Evolutionary conservation across 2,329 filamentous ascomycete species (phyloP).

Genomic region (Dendrostoma leiphaemia): DNA sequence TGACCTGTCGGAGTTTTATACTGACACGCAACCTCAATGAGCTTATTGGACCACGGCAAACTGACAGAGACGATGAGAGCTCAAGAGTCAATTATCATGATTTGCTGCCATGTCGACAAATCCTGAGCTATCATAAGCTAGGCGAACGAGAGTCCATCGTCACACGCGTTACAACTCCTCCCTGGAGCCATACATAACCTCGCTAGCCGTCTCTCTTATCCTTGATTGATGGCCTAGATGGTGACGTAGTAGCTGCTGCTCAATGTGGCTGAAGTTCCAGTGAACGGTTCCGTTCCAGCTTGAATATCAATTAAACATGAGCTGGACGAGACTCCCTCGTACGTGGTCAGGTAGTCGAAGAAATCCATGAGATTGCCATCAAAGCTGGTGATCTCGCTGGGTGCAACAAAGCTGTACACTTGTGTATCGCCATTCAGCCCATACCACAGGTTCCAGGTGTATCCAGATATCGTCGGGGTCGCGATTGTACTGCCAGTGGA

Average conservation of each 20-base stretch:
- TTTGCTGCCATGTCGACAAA: no score
- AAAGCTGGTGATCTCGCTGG: constrained; percentile 47
- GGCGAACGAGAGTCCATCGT: no score
- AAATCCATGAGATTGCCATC: constrained; percentile 56
- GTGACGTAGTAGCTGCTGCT: constrained; percentile 17
- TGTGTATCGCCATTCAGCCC: constrained; percentile 56
- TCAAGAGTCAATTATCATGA: no score
- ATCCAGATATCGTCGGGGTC: constrained; percentile 50
- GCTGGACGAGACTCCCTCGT: constrained; percentile 43
- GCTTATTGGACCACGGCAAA: no score
- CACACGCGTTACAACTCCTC: no score
- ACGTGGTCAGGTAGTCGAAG: constrained; percentile 51
- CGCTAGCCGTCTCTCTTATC: no score
- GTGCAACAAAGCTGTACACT: constrained; percentile 54
- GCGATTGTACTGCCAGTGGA: constrained; percentile 49
- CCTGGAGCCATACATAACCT: no score
- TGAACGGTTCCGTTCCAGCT: constrained; percentile 57
- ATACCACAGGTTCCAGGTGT: constrained; percentile 55
- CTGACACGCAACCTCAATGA: background rate
- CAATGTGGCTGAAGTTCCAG: constrained; percentile 36
- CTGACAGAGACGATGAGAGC: no score
- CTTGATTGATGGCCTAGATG: background rate
- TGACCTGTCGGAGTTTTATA: no score
- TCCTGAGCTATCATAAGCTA: no score
- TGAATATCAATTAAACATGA: constrained; percentile 49